These are phyloP conservation scores for Dothidotthia symphoricarpi DNA, from an alignment of 2,329 filamentous ascomycete species.

Conservation along the genomic window DNA sequence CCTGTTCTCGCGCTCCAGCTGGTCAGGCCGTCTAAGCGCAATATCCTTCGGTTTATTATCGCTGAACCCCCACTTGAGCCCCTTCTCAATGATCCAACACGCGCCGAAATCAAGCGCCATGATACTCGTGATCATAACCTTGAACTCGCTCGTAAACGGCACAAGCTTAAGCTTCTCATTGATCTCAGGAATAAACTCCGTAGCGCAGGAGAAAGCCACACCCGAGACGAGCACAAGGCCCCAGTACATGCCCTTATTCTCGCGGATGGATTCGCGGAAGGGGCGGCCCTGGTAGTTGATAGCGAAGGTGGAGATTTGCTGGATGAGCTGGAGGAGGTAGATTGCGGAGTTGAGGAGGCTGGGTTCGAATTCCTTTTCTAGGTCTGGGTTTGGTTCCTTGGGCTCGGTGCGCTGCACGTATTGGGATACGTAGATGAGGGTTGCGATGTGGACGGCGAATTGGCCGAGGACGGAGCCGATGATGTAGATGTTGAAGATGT, in stretches of 20 bases:
- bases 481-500: slow-evolving; percentile 99
- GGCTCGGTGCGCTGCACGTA: slow-evolving; percentile 84
- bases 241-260: slow-evolving; percentile 98
- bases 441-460: slow-evolving; percentile 92
- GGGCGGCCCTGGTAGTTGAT: slow-evolving; percentile 99
- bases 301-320: slow-evolving; percentile 97
- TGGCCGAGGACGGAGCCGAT: slow-evolving; percentile 96
- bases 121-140: slow-evolving; percentile 73
- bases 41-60: slow-evolving; percentile 95
- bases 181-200: slow-evolving; percentile 92
- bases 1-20: slow-evolving; percentile 71
- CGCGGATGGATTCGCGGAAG: slow-evolving; percentile 91
- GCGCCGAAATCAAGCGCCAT: slow-evolving; percentile 87
- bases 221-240: slow-evolving; percentile 86
- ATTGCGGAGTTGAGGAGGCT: slow-evolving; percentile 95
- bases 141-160: slow-evolving; percentile 86
- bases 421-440: slow-evolving; percentile 88
- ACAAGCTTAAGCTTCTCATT: slow-evolving; percentile 92
- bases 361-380: slow-evolving; percentile 91
- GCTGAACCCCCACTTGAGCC: slow-evolving; percentile 80
- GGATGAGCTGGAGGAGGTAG: slow-evolving; percentile 95
- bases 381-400: slow-evolving; percentile 67
- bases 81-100: slow-evolving; percentile 85
- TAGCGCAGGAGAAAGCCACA: slow-evolving; percentile 90
- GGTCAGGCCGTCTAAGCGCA: slow-evolving; percentile 79